Conservation (phyloP, 768 basidiomycete genomes). For the Tulasnella sp. region DNA sequence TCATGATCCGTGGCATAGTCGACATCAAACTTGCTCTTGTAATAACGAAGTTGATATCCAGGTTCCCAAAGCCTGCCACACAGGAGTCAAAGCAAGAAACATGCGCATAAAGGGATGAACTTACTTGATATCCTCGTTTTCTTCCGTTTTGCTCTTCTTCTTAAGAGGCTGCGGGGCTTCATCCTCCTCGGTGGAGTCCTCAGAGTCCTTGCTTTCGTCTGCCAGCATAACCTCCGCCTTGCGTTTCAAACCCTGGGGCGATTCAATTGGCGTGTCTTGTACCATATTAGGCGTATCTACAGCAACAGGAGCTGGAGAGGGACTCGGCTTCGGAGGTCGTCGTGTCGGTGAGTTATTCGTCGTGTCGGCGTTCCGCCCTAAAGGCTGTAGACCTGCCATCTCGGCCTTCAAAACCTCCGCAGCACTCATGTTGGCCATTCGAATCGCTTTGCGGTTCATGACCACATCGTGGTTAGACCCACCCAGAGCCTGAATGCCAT, state of each 20-base stretch:
- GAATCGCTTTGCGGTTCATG: slow-evolving; percentile 76
- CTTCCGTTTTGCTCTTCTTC: slow-evolving; percentile 74
- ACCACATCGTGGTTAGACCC: slow-evolving; percentile 87
- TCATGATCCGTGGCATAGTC: slow-evolving; percentile 49
- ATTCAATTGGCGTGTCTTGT: neutral
- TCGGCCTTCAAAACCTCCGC: slow-evolving; percentile 90
- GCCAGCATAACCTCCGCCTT: slow-evolving; percentile 31
- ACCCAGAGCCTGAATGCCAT: slow-evolving; percentile 33
- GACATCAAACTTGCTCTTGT: slow-evolving; percentile 81
- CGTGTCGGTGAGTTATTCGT: slow-evolving; percentile 32
- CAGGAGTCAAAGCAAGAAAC: slow-evolving; percentile 16
- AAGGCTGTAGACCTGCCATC: slow-evolving; percentile 34
- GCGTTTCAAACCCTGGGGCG: slow-evolving; percentile 35
- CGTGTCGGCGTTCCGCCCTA: slow-evolving; percentile 28
- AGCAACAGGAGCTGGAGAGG: slow-evolving; percentile 16
- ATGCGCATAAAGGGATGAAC: slow-evolving; percentile 22
- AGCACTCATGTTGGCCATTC: slow-evolving; percentile 94
- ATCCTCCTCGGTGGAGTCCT: slow-evolving; percentile 31
- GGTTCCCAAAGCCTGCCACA: slow-evolving; percentile 76
- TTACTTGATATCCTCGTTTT: slow-evolving; percentile 45
- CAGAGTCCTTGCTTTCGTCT: slow-evolving; percentile 19
- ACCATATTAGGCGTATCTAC: neutral
- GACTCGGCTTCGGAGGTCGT: slow-evolving; percentile 23
- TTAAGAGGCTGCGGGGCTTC: slow-evolving; percentile 47
- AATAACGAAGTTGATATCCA: slow-evolving; percentile 92